Base-by-base conservation (phyloP, 495 filamentous ascomycete genomes). In the Terfezia boudieri region DNA sequence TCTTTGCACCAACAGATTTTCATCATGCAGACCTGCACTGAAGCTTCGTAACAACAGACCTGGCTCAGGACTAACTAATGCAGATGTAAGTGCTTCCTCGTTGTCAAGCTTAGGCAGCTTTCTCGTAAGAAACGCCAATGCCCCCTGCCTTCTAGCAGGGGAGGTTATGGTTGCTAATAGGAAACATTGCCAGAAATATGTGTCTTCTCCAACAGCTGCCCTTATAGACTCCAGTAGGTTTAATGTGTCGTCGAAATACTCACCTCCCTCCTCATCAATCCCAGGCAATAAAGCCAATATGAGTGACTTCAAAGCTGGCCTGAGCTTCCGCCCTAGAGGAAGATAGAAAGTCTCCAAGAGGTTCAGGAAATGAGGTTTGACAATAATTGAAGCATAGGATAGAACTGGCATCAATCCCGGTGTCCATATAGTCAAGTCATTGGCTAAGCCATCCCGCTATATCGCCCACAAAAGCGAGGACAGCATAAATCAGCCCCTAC, bases 171-270 rank as follows among this genome's bases (percentile, higher is more conserved):
- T 79, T 12, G 87, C 86, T 38, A 96, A 72, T 59, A 99, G 94
- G 59, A 99, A 82, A 67, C 85, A 94, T 70, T 99, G 90, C 90
- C 90, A 99, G 65, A 94, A 99, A 65, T 86, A 93, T 59, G 86
- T 84, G 53, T 88, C 84, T 32, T 77, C 80, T 9, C 74, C 75
- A 22, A 87, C 75, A 10, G 78, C 76, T 61, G 73, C 69, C 59
- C 82, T 85, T 59, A 96, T 79, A 50, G 74, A 79, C 59, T 90
- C 83, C 23, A 95, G 65, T 16, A 93, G 75, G 49, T 73, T 75
- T 50, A 93, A 62, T 2, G 87, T 92, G 36, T 83, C 76, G 55
- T 96, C 89, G 66, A 95, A 99, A 59, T 99, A 93, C 64, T 96
- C 90, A 54, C 86, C 88, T 4, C 86, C 87, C 62, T 94, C 89